phyloP scores from a whole-genome alignment of 129 eudicot species.

The Escallonia rubra region DNA sequence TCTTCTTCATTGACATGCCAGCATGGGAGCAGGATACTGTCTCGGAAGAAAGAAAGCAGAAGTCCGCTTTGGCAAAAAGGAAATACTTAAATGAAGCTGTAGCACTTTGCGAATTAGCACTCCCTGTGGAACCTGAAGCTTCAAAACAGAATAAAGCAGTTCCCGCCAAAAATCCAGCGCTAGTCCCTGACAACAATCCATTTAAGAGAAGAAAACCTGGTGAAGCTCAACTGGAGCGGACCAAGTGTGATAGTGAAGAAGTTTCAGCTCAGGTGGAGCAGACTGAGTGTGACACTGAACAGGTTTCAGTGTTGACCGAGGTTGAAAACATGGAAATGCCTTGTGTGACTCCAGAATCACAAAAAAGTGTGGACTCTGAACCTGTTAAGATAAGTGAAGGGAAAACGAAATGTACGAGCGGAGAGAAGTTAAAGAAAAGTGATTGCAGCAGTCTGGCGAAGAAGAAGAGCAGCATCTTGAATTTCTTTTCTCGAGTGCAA shows the following conservation, averaged over 20 bases:
- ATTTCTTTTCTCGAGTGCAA: constrained; percentile 59
- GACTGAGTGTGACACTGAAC: too few species aligned
- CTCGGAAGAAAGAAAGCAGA: constrained; percentile 16
- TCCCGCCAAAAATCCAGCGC: constrained; percentile 18
- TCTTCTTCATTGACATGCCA: constrained; percentile 9
- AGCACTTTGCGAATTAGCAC: constrained; percentile 33
- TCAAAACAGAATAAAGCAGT: constrained; percentile 2
- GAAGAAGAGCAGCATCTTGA: constrained; percentile 46
- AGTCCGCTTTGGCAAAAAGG: constrained; percentile 17
- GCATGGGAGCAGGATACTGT: constrained; percentile 16
- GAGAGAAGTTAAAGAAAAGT: constrained; percentile 24
- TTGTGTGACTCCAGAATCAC: constrained; percentile 40
- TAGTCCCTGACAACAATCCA: constrained; percentile 65
- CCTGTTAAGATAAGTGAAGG: constrained; percentile 1
- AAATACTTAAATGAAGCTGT: constrained; percentile 22
- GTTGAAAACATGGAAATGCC: constrained; percentile 30
- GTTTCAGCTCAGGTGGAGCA: too few species aligned
- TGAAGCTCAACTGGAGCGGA: constrained; percentile 12
- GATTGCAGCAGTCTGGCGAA: neutral
- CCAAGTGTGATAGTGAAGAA: constrained; percentile 18
- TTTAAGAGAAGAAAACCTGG: constrained; percentile 49
- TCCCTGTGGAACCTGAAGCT: constrained; percentile 17
- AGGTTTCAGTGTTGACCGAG: constrained; percentile 49
- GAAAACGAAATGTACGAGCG: constrained; percentile 14
- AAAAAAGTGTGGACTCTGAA: constrained; percentile 51